Percentiles rank a stretch among this genome's conserved stretches.
Conservation (phyloP, 2,329 filamentous ascomycete genomes). For the Colletotrichum musae region DNA sequence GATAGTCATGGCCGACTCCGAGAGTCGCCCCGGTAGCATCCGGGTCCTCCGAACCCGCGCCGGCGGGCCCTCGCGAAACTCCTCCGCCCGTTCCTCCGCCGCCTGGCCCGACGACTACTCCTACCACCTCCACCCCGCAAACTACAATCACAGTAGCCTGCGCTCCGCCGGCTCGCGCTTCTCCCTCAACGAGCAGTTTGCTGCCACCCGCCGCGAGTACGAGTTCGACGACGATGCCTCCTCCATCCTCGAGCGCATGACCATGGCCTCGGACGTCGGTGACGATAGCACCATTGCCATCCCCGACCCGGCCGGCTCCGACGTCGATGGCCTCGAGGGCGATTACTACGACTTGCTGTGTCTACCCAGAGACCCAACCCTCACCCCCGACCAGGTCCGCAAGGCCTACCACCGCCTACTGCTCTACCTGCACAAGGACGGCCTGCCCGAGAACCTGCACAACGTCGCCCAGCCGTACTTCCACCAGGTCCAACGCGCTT, state of each 20-base stretch:
- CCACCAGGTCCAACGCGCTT: constrained; percentile 58
- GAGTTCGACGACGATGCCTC: constrained; percentile 65
- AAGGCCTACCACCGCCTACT: constrained; percentile 61
- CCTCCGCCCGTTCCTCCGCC: constrained; percentile 47
- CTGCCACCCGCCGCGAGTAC: constrained; percentile 61
- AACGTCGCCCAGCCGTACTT: constrained; percentile 58
- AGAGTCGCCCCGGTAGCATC: constrained; percentile 47
- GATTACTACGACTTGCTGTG: constrained; percentile 63
- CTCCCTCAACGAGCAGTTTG: constrained; percentile 64
- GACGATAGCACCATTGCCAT: constrained; percentile 42
- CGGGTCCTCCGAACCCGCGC: constrained; percentile 46
- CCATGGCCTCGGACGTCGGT: constrained; percentile 44
- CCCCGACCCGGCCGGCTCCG: constrained; percentile 11
- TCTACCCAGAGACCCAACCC: constrained; percentile 52
- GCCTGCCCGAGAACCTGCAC: constrained; percentile 56
- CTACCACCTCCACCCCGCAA: constrained; percentile 35
- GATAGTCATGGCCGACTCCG: constrained; percentile 46
- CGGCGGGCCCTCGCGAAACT: constrained; percentile 42
- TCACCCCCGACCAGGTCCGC: constrained; percentile 55
- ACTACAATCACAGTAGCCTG: constrained; percentile 44
- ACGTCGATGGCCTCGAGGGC: constrained; percentile 43
- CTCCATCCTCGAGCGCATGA: constrained; percentile 56
- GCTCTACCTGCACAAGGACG: constrained; percentile 60
- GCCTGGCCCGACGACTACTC: constrained; percentile 39
- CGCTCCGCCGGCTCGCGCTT: constrained; percentile 59